phyloP scores from a whole-genome alignment of 2,329 filamentous ascomycete species.

The Apiospora arundinis region DNA sequence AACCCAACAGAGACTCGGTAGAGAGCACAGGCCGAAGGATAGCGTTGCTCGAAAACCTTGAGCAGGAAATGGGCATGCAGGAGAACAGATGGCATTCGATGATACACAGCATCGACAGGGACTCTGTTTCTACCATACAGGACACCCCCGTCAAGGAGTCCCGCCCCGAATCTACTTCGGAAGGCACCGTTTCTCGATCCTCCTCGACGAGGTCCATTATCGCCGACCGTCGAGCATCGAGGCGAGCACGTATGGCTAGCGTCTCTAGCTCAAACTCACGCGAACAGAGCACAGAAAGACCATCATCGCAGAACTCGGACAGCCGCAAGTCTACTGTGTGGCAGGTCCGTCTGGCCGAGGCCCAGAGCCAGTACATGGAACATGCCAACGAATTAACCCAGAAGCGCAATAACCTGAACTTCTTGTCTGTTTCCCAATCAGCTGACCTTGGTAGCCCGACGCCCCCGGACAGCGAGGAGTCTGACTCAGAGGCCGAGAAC shows the following conservation, averaged over 20 bases:
- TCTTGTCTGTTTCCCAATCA: conserved; percentile 45
- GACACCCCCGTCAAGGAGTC: conserved; percentile 43
- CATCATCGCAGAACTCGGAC: conserved; percentile 41
- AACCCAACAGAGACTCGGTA: conserved; percentile 43
- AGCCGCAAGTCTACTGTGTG: conserved; percentile 45
- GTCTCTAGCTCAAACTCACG: conserved; percentile 37
- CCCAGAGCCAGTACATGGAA: conserved; percentile 52
- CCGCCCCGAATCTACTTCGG: conserved; percentile 30
- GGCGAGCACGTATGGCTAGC: conserved; percentile 39
- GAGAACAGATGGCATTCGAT: conserved; percentile 66
- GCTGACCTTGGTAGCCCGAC: conserved; percentile 57
- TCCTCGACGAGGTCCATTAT: conserved; percentile 42
- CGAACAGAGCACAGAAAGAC: conserved; percentile 33
- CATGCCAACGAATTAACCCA: conserved; percentile 46
- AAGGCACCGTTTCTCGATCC: conserved; percentile 25
- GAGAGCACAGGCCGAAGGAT: conserved; percentile 51
- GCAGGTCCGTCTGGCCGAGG: conserved; percentile 53
- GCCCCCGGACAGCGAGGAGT: conserved; percentile 59
- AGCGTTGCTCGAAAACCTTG: conserved; percentile 62
- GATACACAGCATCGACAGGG: conserved; percentile 57
- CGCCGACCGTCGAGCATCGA: conserved; percentile 47
- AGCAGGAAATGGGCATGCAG: conserved; percentile 66
- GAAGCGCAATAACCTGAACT: conserved; percentile 46
- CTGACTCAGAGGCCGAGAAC: conserved; percentile 45
- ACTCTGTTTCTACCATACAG: conserved; percentile 56